Evolutionary conservation across 2,329 filamentous ascomycete genomes (phyloP).

Genomic region (Apiospora malaysiana): DNA sequence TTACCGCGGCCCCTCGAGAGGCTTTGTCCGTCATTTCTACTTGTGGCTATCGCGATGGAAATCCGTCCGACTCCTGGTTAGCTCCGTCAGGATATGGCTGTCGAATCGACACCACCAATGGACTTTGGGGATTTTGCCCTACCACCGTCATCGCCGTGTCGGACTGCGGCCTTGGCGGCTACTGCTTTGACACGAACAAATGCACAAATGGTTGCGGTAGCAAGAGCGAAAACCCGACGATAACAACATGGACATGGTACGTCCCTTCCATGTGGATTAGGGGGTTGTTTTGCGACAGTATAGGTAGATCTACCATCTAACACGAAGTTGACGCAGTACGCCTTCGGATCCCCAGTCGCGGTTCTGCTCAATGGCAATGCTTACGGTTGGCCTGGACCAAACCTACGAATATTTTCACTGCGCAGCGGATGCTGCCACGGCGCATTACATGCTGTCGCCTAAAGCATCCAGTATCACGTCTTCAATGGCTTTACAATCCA

Average conservation of each 20-base stretch:
- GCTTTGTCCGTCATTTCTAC: slow-evolving; percentile 20
- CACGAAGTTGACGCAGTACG: neutral
- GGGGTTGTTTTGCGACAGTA: no score
- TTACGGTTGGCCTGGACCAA: slow-evolving; percentile 8
- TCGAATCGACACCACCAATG: slow-evolving; percentile 41
- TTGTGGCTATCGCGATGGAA: slow-evolving; percentile 41
- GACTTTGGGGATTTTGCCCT: slow-evolving; percentile 48
- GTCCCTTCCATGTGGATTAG: no score
- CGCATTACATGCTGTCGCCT: neutral
- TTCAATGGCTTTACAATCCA: neutral
- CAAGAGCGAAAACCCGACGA: no score
- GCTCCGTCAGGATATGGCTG: slow-evolving; percentile 44
- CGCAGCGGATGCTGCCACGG: neutral
- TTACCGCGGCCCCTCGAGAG: neutral
- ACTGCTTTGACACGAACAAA: slow-evolving; percentile 39
- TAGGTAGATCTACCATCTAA: no score
- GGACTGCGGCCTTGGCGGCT: slow-evolving; percentile 46
- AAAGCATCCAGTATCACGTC: neutral
- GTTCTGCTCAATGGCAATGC: slow-evolving; percentile 18
- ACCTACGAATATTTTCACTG: slow-evolving; percentile 17
- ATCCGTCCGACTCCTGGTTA: slow-evolving; percentile 37
- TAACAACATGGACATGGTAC: no score
- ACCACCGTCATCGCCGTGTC: slow-evolving; percentile 41
- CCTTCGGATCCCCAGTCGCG: neutral
- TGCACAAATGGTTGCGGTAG: no score